A percentile compares a stretch with the other conserved stretches of the same genome.
phyloP scores from a whole-genome alignment of 148 eudicot species.

The Chenopodium suecicum region DNA sequence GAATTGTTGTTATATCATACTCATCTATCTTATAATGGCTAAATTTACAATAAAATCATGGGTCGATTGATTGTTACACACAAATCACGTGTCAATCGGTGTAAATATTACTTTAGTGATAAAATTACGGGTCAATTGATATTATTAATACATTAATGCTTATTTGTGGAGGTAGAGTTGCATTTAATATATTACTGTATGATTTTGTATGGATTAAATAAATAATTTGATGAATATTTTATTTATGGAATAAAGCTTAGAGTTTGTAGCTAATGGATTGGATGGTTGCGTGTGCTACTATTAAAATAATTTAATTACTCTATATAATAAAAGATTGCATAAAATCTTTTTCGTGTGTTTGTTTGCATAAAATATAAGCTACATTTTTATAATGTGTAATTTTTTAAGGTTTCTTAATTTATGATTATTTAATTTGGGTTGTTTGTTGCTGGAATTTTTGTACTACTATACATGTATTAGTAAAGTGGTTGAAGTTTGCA shows the following conservation, averaged over 20 bases:
- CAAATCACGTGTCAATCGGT: no score
- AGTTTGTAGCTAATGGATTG: constrained; percentile 18
- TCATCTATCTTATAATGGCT: no score
- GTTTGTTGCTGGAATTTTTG: neutral
- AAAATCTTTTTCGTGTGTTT: constrained; percentile 31
- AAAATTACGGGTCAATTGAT: no score
- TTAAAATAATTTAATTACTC: neutral
- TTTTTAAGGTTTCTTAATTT: neutral
- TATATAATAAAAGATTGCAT: no score
- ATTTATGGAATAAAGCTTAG: neutral
- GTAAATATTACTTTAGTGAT: no score
- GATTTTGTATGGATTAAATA: no score
- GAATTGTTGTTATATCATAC: neutral
- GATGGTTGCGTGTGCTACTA: constrained; percentile 31
- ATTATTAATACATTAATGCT: no score
- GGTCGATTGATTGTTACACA: no score
- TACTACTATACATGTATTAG: neutral
- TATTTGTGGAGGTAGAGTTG: neutral
- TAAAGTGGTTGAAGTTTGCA: neutral
- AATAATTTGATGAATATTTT: no score
- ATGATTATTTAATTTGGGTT: neutral
- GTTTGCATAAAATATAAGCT: constrained; percentile 1
- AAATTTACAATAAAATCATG: no score
- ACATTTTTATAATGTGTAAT: constrained; percentile 7
- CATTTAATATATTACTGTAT: constrained; percentile 6